phyloP scores from a whole-genome alignment of 176 grass and related monocot genomes.

The Aegilops speltoides region DNA sequence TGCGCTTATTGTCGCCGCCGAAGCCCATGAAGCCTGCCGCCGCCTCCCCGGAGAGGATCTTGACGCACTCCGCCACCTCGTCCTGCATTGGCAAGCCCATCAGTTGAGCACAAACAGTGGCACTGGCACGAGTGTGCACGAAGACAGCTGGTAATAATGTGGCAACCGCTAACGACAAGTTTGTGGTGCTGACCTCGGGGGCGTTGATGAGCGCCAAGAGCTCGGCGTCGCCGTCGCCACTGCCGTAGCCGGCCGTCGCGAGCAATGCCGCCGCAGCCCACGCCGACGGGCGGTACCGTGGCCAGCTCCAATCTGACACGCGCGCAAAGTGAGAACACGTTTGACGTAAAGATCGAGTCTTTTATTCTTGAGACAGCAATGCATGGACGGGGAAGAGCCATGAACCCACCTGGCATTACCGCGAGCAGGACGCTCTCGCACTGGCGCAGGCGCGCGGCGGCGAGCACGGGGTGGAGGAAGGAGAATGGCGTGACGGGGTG shows the following conservation, averaged over 20 bases:
- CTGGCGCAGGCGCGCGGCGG: slow-evolving; percentile 1
- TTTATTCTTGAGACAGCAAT: neutral
- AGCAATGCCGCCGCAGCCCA: slow-evolving; percentile 77
- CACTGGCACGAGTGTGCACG: neutral
- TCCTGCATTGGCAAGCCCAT: slow-evolving; percentile 40
- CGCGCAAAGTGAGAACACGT: neutral
- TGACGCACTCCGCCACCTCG: slow-evolving; percentile 52
- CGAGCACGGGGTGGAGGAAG: slow-evolving; percentile 60
- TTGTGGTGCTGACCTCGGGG: slow-evolving; percentile 41
- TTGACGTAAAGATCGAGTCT: neutral
- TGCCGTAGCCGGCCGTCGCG: slow-evolving; percentile 11
- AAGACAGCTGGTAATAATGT: neutral
- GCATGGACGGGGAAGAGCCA: neutral
- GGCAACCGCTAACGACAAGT: neutral
- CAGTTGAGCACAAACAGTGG: neutral
- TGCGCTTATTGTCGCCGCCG: slow-evolving; percentile 46
- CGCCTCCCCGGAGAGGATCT: slow-evolving; percentile 45
- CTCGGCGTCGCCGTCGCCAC: slow-evolving; percentile 16
- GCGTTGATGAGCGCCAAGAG: slow-evolving; percentile 51
- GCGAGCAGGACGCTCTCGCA: slow-evolving; percentile 59
- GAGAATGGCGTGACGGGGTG: slow-evolving; percentile 76
- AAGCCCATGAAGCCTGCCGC: slow-evolving; percentile 8
- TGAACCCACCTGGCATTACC: slow-evolving; percentile 52
- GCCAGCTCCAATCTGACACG: slow-evolving; percentile 77
- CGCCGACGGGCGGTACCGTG: slow-evolving; percentile 57